Evolutionary conservation across 768 basidiomycete genomes (phyloP).

Genomic region (Thelephora aurantiotincta): DNA sequence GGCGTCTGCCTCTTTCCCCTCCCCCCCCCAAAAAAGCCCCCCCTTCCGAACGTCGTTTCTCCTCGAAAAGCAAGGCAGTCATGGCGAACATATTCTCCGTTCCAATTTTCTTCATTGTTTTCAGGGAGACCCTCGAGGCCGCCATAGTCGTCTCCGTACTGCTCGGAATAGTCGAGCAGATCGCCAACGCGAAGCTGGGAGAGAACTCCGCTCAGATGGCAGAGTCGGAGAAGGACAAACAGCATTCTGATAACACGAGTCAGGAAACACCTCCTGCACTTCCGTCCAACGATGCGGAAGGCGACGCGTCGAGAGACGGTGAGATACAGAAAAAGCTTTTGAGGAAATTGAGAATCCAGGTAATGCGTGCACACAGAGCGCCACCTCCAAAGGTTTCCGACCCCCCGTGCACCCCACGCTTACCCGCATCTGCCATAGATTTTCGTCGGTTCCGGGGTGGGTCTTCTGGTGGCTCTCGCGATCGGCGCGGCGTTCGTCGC

Average conservation of each 20-base stretch:
- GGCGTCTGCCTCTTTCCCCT: neutral
- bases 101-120: slow-evolving; percentile 93
- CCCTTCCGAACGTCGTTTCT: neutral
- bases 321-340: slow-evolving; percentile 27
- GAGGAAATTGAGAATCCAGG: slow-evolving; percentile 60
- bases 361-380: slow-evolving; percentile 8
- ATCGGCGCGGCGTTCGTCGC: slow-evolving; percentile 90
- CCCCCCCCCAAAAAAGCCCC: neutral
- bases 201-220: neutral
- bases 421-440: slow-evolving; percentile 30
- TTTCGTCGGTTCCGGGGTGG: slow-evolving; percentile 56
- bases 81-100: slow-evolving; percentile 59
- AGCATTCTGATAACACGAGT: slow-evolving; percentile 6
- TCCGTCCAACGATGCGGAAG: slow-evolving; percentile 11
- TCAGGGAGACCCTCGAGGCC: slow-evolving; percentile 88
- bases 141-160: slow-evolving; percentile 87
- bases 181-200: slow-evolving; percentile 22
- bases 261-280: slow-evolving; percentile 10
- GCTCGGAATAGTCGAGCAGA: slow-evolving; percentile 82
- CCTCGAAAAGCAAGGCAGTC: neutral
- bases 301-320: slow-evolving; percentile 16
- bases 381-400: neutral
- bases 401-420: neutral
- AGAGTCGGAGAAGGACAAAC: slow-evolving; percentile 9
- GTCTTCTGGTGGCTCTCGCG: slow-evolving; percentile 65